Evolutionary conservation across 2,329 filamentous ascomycete species (phyloP).

Genomic region (Sclerotiophoma versabilis): DNA sequence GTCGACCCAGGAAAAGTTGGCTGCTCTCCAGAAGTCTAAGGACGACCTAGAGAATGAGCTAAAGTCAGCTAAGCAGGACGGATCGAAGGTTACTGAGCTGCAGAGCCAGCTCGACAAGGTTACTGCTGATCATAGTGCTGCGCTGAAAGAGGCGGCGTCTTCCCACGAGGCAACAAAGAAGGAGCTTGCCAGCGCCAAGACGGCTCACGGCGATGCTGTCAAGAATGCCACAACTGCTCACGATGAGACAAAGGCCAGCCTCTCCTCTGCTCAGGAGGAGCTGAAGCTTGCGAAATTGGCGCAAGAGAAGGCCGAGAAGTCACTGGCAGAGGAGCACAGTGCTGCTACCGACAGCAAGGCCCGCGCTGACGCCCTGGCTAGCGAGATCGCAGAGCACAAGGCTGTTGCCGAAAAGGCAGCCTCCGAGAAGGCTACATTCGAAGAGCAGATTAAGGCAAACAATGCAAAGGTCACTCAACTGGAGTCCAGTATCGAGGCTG

Average conservation of each 20-base stretch:
- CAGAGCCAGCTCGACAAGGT: conserved; percentile 33
- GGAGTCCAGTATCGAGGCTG: conserved; percentile 25
- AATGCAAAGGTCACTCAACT: conserved; percentile 33
- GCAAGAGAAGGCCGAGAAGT: conserved; percentile 16
- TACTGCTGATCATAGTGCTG: conserved; percentile 25
- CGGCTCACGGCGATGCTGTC: conserved; percentile 9
- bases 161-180: conserved; percentile 24
- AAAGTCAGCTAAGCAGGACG: conserved; percentile 27
- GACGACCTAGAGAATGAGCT: conserved; percentile 28
- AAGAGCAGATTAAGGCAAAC: conserved; percentile 35
- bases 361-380: conserved; percentile 24
- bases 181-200: conserved; percentile 13
- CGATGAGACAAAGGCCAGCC: conserved; percentile 13
- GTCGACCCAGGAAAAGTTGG: conserved; percentile 17
- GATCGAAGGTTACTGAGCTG: conserved; percentile 27
- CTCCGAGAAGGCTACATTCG: conserved; percentile 29
- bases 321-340: conserved; percentile 25
- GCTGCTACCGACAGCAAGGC: conserved; percentile 26
- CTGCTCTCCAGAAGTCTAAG: conserved; percentile 26
- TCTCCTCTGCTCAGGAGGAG: conserved; percentile 16
- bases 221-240: conserved; percentile 23
- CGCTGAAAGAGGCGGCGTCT: conserved; percentile 26
- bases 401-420: conserved; percentile 29
- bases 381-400: conserved; percentile 34
- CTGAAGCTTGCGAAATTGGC: conserved; percentile 19